A percentile compares a stretch with the other conserved stretches of the same genome.
phyloP scores from a whole-genome alignment of 306 rosid genomes.

The Nissolia schottii region DNA sequence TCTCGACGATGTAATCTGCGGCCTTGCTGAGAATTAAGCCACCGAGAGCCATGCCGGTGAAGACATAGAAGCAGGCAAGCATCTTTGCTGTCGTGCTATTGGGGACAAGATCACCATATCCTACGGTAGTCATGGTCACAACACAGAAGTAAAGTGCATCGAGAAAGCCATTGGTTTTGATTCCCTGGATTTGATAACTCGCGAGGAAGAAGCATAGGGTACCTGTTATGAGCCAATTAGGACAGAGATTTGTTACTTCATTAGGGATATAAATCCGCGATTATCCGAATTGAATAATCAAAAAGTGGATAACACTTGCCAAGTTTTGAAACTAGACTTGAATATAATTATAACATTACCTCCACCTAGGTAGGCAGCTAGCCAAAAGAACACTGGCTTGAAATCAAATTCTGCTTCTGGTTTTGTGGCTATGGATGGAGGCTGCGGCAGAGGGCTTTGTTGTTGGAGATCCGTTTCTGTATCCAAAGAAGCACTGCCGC shows the following conservation, averaged over 20 bases:
- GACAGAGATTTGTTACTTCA: no score
- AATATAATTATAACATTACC: no score
- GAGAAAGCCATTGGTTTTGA: constrained; percentile 55
- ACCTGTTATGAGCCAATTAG: no score
- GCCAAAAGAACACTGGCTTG: constrained; percentile 37
- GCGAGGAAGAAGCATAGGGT: constrained; percentile 62
- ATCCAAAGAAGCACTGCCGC: constrained; percentile 12
- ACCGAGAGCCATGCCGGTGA: constrained; percentile 64
- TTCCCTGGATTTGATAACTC: constrained; percentile 52
- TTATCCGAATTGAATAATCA: no score
- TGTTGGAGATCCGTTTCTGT: constrained; percentile 16
- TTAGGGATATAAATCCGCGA: no score
- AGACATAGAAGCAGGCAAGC: constrained; percentile 70
- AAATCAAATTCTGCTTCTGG: constrained; percentile 37
- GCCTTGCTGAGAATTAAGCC: constrained; percentile 72
- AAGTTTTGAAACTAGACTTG: no score
- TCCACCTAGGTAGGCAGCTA: constrained; percentile 53
- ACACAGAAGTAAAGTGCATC: constrained; percentile 81
- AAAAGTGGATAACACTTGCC: no score
- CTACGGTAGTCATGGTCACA: constrained; percentile 89
- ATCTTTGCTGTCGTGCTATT: constrained; percentile 53
- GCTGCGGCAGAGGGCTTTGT: neutral
- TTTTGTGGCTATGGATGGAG: neutral
- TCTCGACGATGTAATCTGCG: constrained; percentile 73
- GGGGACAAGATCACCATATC: constrained; percentile 90